These are phyloP conservation scores for Microthlaspi erraticum DNA, from an alignment of 345 rosid species.

Conservation along the genomic window DNA sequence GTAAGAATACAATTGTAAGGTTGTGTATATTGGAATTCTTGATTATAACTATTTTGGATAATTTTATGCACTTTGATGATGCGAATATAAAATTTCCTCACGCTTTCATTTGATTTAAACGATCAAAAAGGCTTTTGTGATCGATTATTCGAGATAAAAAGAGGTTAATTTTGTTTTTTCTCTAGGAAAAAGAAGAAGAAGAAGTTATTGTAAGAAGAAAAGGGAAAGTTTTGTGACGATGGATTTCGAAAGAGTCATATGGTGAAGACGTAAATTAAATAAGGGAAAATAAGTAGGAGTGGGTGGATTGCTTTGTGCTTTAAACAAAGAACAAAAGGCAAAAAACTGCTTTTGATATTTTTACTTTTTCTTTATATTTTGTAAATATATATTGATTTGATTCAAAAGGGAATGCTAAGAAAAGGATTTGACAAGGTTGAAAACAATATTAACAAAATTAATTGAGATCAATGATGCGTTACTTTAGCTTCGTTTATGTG, in stretches of 20 bases:
- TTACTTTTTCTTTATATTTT: not conserved
- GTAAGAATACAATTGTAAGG: not conserved
- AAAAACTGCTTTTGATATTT: slow-evolving; percentile 31
- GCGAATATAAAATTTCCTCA: not conserved
- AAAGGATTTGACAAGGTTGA: slow-evolving; percentile 29
- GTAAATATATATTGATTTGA: slow-evolving; percentile 5
- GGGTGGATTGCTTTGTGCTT: slow-evolving; percentile 47
- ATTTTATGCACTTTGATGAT: not conserved
- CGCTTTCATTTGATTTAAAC: slow-evolving; percentile 15
- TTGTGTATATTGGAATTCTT: not conserved
- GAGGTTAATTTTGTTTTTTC: no score
- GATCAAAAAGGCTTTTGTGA: slow-evolving; percentile 6
- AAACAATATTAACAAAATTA: slow-evolving; percentile 14
- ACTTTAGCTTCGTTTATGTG: slow-evolving; percentile 33
- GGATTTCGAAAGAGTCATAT: slow-evolving; percentile 29
- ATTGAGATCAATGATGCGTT: slow-evolving; percentile 34
- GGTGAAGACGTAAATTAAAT: slow-evolving; percentile 2
- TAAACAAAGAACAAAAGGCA: slow-evolving; percentile 43
- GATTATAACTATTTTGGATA: not conserved
- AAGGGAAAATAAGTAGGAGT: slow-evolving; percentile 18
- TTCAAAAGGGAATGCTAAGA: slow-evolving; percentile 29
- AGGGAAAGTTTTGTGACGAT: slow-evolving; percentile 25
- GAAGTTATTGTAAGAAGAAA: not conserved
- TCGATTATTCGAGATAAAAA: slow-evolving; percentile 11
- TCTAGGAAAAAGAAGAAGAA: no score